Percentiles rank a stretch among this genome's conserved stretches.
Evolutionary conservation across 169 alveolate species (phyloP).

Genomic region (Eimeria sp.): DNA sequence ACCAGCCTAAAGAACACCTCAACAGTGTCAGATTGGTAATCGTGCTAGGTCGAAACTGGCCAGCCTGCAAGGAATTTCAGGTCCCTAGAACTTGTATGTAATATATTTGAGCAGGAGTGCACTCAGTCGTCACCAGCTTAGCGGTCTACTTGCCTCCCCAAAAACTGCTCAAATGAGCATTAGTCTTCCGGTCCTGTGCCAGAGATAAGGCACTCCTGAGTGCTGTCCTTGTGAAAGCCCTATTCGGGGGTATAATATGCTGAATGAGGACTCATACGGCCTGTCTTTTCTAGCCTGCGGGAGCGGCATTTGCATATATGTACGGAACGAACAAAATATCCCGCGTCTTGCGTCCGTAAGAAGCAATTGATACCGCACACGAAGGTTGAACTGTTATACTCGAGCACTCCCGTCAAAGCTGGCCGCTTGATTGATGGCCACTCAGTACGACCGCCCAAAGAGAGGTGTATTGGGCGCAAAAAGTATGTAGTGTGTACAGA

Average conservation of each 20-base stretch:
- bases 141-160: no score
- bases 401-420: constrained; percentile 2
- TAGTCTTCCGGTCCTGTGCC: no score
- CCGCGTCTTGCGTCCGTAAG: background rate
- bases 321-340: background rate
- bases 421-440: background rate
- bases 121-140: no score
- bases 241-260: background rate
- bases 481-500: background rate
- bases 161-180: no score
- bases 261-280: background rate
- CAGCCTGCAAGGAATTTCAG: no score
- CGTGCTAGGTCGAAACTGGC: no score
- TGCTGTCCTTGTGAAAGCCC: no score
- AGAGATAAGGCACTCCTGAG: no score
- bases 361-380: background rate
- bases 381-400: background rate
- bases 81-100: no score
- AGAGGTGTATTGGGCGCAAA: background rate
- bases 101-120: no score
- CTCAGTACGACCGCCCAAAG: background rate
- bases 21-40: no score
- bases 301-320: background rate
- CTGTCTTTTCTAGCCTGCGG: background rate
- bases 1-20: no score